Conservation (phyloP, 306 rosid genomes). For the Pyrus bretschneideri region DNA sequence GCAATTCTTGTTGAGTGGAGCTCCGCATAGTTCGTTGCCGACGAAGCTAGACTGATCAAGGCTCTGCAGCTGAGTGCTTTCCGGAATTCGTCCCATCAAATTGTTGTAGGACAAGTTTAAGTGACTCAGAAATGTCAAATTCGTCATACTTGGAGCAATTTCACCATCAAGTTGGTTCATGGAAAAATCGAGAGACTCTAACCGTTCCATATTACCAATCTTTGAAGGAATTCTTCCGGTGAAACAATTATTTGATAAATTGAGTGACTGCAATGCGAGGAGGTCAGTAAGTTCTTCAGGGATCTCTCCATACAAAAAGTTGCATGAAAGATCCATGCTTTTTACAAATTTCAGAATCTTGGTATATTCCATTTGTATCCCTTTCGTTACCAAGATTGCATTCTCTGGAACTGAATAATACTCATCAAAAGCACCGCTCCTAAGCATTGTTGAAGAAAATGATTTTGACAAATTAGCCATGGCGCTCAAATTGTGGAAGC, state of each 20-base stretch:
- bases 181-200: conserved; percentile 9
- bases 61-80: conserved; percentile 2
- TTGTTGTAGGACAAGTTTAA: no score
- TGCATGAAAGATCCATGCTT: conserved; percentile 1
- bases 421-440: no score
- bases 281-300: conserved; percentile 2
- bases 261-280: not conserved
- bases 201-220: not conserved
- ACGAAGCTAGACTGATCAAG: not conserved
- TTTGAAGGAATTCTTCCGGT: not conserved
- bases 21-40: not conserved
- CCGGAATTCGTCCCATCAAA: no score
- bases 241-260: not conserved
- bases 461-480: not conserved
- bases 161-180: conserved; percentile 2
- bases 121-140: no score
- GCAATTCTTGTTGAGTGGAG: not conserved
- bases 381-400: no score
- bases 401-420: no score
- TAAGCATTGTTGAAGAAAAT: no score
- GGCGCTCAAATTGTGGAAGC: not conserved
- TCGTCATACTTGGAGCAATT: not conserved
- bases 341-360: not conserved
- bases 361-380: not conserved
- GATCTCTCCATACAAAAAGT: not conserved